These are phyloP conservation scores for Penicillium arizonense DNA, from an alignment of 495 filamentous ascomycete genomes.

Conservation along the genomic window DNA sequence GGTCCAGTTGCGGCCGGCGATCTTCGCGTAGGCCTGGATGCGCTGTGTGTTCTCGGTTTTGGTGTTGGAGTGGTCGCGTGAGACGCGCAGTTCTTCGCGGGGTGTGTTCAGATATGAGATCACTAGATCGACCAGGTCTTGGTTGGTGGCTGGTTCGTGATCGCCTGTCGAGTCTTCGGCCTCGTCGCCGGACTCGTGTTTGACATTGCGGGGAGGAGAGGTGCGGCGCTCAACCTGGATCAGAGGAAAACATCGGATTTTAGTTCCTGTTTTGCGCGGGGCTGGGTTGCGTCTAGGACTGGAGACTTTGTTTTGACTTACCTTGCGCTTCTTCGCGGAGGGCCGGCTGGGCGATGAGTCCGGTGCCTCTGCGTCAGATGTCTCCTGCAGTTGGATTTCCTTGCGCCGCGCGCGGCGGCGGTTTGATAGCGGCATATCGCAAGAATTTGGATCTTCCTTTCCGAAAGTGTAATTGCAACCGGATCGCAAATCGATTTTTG, in stretches of 20 bases:
- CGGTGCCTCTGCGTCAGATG: slow-evolving; percentile 50
- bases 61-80: slow-evolving; percentile 71
- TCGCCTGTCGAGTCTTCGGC: slow-evolving; percentile 48
- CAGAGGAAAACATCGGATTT: slow-evolving; percentile 6
- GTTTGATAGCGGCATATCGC: slow-evolving; percentile 49
- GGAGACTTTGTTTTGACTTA: slow-evolving; percentile 30
- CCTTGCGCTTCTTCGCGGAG: slow-evolving; percentile 74
- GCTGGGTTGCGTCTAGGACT: slow-evolving; percentile 5
- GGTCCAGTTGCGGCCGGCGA: slow-evolving; percentile 89
- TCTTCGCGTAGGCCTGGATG: slow-evolving; percentile 88
- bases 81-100: slow-evolving; percentile 61
- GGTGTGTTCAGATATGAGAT: slow-evolving; percentile 65
- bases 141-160: slow-evolving; percentile 50
- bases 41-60: slow-evolving; percentile 67
- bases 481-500: slow-evolving; percentile 1
- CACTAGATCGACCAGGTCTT: slow-evolving; percentile 71
- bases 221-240: slow-evolving; percentile 37
- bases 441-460: slow-evolving; percentile 4
- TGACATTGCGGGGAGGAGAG: slow-evolving; percentile 26
- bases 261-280: slow-evolving; percentile 5
- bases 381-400: slow-evolving; percentile 48
- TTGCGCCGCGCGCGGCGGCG: slow-evolving; percentile 52
- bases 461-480: not conserved
- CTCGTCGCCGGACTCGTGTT: slow-evolving; percentile 41
- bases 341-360: slow-evolving; percentile 72